Percentiles rank a stretch among this genome's conserved stretches.
These are phyloP conservation scores for Aspergillus ellipticus DNA, from an alignment of 495 filamentous ascomycete species.

Conservation along the genomic window DNA sequence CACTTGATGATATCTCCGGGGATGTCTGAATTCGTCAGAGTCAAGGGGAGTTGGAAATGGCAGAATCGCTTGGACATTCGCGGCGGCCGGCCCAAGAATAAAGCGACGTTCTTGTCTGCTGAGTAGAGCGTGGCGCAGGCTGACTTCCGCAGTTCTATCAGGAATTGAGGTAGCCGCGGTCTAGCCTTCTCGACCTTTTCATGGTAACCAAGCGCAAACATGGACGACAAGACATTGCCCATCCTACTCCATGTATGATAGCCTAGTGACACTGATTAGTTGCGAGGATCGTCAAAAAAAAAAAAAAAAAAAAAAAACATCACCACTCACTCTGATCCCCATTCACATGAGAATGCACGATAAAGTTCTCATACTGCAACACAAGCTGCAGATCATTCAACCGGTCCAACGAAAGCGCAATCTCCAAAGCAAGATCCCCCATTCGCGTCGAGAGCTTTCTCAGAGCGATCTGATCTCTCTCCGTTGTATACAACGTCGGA, in stretches of 20 bases:
- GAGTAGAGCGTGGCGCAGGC: conserved; percentile 41
- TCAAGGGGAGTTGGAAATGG: conserved; percentile 34
- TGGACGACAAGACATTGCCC: conserved; percentile 40
- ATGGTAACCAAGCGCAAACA: conserved; percentile 42
- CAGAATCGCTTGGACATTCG: conserved; percentile 41
- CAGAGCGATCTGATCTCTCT: conserved; percentile 25
- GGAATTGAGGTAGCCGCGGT: conserved; percentile 26
- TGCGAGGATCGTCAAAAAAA: not conserved
- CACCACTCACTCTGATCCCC: conserved; percentile 47
- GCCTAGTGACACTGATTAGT: conserved; percentile 17
- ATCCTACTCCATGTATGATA: conserved; percentile 43
- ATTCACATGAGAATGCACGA: conserved; percentile 42
- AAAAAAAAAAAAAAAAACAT: not conserved
- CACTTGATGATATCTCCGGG: conserved; percentile 8
- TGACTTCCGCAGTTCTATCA: conserved; percentile 34
- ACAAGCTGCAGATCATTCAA: conserved; percentile 44
- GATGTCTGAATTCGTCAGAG: not conserved
- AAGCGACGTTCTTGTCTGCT: conserved; percentile 43
- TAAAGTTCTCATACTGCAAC: conserved; percentile 45
- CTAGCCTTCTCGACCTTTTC: conserved; percentile 31
- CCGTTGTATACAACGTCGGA: conserved; percentile 27
- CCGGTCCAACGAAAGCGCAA: conserved; percentile 39
- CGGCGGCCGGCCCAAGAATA: conserved; percentile 43
- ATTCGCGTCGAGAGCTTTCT: conserved; percentile 27
- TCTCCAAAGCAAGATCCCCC: conserved; percentile 32